Evolutionary conservation across 768 basidiomycete genomes (phyloP).

Genomic region (Naganishia onofrii): DNA sequence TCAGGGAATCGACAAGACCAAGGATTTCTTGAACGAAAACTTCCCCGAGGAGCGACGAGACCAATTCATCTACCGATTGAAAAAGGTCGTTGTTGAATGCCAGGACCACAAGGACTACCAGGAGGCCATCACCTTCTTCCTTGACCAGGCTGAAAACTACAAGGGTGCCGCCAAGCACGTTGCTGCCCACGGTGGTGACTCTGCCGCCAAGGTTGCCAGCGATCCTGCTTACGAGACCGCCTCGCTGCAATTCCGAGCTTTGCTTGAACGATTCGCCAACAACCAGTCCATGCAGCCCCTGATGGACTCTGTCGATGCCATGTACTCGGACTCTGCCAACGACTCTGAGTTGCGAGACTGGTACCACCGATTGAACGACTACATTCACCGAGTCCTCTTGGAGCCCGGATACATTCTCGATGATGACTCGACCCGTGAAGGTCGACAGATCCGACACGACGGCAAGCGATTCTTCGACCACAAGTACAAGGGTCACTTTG

Average conservation of each 20-base stretch:
- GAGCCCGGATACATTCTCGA: constrained; percentile 84
- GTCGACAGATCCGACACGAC: constrained; percentile 62
- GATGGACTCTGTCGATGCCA: constrained; percentile 65
- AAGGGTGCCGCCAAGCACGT: constrained; percentile 57
- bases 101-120: constrained; percentile 91
- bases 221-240: constrained; percentile 62
- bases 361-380: constrained; percentile 66
- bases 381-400: constrained; percentile 69
- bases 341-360: constrained; percentile 74
- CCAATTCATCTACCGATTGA: constrained; percentile 86
- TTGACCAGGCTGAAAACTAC: constrained; percentile 55
- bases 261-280: constrained; percentile 90
- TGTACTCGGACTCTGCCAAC: constrained; percentile 70
- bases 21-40: constrained; percentile 71
- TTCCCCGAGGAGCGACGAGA: constrained; percentile 88
- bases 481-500: constrained; percentile 74
- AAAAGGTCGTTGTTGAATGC: constrained; percentile 91
- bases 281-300: constrained; percentile 65
- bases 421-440: constrained; percentile 68
- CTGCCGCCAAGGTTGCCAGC: constrained; percentile 52
- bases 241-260: constrained; percentile 65
- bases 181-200: constrained; percentile 51
- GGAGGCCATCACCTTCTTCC: constrained; percentile 58
- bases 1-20: constrained; percentile 62
- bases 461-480: constrained; percentile 75